phyloP scores from a whole-genome alignment of 2,329 filamentous ascomycete genomes.

The Ophidiomyces ophidiicola region DNA sequence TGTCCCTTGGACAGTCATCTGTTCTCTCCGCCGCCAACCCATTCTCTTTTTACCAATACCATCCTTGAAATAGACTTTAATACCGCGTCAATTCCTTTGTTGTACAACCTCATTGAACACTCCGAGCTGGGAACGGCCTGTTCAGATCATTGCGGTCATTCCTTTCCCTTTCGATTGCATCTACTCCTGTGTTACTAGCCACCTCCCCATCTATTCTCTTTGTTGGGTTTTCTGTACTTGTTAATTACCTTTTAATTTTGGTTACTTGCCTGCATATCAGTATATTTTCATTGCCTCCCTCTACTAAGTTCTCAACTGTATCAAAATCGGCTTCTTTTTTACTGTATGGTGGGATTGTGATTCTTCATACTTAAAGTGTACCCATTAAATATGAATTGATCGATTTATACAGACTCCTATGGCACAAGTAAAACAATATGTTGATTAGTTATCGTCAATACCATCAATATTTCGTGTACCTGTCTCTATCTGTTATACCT shows the following conservation, averaged over 20 bases:
- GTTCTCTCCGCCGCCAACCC: neutral
- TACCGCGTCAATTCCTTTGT: slow-evolving; percentile 1
- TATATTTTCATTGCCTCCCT: slow-evolving; percentile 17
- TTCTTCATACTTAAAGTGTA: slow-evolving; percentile 5
- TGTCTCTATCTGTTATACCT: no score
- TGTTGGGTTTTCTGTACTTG: neutral
- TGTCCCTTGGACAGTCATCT: neutral
- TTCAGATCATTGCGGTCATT: slow-evolving; percentile 1
- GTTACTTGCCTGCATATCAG: neutral
- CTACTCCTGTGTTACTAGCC: neutral
- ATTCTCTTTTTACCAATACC: neutral
- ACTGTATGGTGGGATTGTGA: neutral
- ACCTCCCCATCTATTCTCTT: neutral
- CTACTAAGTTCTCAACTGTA: slow-evolving; percentile 5
- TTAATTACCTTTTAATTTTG: slow-evolving; percentile 5
- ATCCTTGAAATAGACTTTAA: slow-evolving; percentile 7
- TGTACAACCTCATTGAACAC: neutral
- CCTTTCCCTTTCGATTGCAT: neutral
- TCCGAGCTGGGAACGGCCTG: neutral
- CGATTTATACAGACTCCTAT: no score
- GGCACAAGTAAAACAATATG: no score
- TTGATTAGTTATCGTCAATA: no score
- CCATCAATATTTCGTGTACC: no score
- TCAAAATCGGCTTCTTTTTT: slow-evolving; percentile 3
- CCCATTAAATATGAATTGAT: neutral